phyloP scores from a whole-genome alignment of 441 rosid species.

The Theobroma grandiflorum region DNA sequence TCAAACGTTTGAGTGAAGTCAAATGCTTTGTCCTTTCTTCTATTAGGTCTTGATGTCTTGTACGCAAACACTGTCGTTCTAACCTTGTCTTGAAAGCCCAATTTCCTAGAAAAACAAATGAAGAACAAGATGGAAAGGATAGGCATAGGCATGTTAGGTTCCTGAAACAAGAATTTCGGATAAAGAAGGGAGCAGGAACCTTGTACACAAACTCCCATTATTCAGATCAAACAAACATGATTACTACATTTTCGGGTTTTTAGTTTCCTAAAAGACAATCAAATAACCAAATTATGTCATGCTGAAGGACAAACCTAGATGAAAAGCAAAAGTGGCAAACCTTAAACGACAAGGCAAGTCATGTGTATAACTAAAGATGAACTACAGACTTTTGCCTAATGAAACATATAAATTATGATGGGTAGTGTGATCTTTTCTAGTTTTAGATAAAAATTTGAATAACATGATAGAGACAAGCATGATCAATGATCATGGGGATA shows the following conservation, averaged over 20 bases:
- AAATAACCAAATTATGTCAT: not conserved
- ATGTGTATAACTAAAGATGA: not conserved
- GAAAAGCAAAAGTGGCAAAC: not conserved
- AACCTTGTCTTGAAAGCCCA: slow-evolving; percentile 28
- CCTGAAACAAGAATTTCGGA: not conserved
- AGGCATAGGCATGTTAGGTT: not conserved
- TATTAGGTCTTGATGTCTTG: slow-evolving; percentile 27
- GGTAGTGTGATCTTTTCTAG: not conserved
- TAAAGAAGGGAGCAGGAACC: not conserved
- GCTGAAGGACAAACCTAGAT: not conserved
- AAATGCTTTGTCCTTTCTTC: not conserved
- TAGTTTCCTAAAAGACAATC: not conserved
- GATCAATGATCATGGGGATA: not conserved
- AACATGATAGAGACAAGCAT: not conserved
- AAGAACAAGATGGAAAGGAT: no score
- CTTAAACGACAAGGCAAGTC: slow-evolving; percentile 16
- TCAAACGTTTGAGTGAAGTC: slow-evolving; percentile 18
- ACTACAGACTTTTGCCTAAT: not conserved
- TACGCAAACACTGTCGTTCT: slow-evolving; percentile 29
- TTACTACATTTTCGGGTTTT: no score
- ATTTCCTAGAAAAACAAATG: not conserved
- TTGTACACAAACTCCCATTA: not conserved
- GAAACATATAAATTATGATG: not conserved
- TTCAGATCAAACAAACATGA: not conserved
- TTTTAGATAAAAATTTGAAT: not conserved